Base-by-base conservation (phyloP, 345 rosid genomes). In the Turritis glabra region DNA sequence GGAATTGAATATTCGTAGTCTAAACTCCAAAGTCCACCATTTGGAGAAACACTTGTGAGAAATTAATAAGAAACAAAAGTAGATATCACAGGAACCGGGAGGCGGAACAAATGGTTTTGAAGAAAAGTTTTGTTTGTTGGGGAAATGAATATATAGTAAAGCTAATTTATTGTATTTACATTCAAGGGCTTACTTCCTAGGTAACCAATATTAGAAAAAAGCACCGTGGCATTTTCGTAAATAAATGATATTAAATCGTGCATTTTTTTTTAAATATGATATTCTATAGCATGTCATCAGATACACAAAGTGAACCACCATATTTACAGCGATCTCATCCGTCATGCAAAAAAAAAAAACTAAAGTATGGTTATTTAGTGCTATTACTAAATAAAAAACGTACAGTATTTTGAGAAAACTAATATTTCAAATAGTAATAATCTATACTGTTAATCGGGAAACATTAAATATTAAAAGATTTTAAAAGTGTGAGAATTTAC, bases 31-130 rank as follows among this genome's bases (percentile, higher is more conserved):
- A 43, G 23, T 30, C 17, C 30, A 48, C 22, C 47, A 44, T 44
- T 26, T 29, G 18, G n/a, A 46, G 41, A 33, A 48, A 21, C 33
- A 69, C 22, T 54, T 54, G 52, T 40, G 15, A 27, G 41, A 40
- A 21, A 12, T 68, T 69, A 54, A 25, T 17, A 35, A 58, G 51
- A 59, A 60, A 27, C 51, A 72, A 50, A 60, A 61, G 61, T 61
- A 50, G 76, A 37, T 72, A 4, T 17, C 21, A 60, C 4, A 60
- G 11, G 27, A 71, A 71, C 50, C 58, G 8, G 10, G 11, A 30
- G 17, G 7, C 21, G 3, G 57, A 58, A 25, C 37, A 59, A 40
- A 71, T 48, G 14, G n/a, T 60, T 35, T 25, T 48, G 8, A 71
- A n/a, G 17, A 23, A 13, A 47, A 59, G 8, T 47, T n/a, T n/a